These are phyloP conservation scores for Beauveria varroae DNA, from an alignment of 2,329 filamentous ascomycete genomes.

Conservation along the genomic window DNA sequence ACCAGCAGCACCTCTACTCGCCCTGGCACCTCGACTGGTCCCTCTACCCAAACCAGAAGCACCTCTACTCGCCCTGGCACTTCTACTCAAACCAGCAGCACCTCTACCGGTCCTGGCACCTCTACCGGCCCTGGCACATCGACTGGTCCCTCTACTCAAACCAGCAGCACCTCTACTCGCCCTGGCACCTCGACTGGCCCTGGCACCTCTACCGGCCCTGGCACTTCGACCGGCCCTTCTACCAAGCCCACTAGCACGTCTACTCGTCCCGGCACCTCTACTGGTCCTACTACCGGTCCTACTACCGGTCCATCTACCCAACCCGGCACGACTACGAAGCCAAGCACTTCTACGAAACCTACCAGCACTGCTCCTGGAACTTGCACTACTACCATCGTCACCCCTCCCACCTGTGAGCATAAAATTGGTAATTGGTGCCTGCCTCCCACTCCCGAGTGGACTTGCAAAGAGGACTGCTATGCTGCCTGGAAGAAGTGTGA, in stretches of 20 bases:
- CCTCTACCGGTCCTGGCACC: background rate
- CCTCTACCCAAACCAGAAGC: background rate
- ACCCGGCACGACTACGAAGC: constrained; percentile 15
- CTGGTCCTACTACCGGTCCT: constrained; percentile 2
- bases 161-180: background rate
- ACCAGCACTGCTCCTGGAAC: constrained; percentile 19
- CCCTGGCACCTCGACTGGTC: background rate
- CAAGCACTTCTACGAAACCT: constrained; percentile 14
- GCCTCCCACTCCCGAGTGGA: constrained; percentile 40
- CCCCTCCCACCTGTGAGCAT: constrained; percentile 45
- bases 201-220: background rate
- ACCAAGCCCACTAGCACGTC: background rate
- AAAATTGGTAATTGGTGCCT: constrained; percentile 48
- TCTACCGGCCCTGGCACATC: background rate
- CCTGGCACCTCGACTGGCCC: background rate
- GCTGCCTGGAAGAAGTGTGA: constrained; percentile 35
- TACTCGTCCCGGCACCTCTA: background rate
- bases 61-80: constrained; percentile 4
- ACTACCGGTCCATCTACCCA: constrained; percentile 13
- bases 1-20: background rate
- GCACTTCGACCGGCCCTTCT: background rate
- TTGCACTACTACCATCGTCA: constrained; percentile 39
- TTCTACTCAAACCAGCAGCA: background rate
- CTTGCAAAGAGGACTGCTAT: constrained; percentile 33
- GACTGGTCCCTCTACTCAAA: background rate